phyloP scores from a whole-genome alignment of 2,329 filamentous ascomycete species.

The Alternaria burnsii region DNA sequence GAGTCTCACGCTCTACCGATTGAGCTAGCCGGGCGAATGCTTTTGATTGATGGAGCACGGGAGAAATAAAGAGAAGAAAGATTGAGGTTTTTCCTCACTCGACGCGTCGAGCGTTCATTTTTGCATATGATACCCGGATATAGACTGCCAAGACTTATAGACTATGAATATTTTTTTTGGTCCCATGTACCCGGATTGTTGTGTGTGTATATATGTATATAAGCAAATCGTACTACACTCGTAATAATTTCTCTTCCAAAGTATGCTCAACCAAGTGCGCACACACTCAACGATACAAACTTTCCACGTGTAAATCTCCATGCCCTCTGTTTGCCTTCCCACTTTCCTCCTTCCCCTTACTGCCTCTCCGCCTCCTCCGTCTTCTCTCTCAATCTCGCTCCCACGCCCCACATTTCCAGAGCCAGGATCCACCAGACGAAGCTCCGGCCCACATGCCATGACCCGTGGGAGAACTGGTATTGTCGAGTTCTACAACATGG shows the following conservation, averaged over 20 bases:
- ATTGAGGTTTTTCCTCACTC: no score
- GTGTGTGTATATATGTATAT: background rate
- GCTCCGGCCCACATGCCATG: background rate
- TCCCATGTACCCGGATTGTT: background rate
- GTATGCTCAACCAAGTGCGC: background rate
- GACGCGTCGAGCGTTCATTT: no score
- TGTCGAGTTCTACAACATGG: background rate
- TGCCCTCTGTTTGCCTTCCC: background rate
- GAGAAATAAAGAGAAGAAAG: no score
- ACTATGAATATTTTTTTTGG: background rate
- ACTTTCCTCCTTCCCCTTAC: background rate
- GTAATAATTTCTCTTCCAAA: no score
- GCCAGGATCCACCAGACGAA: background rate
- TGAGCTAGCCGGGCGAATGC: slow-evolving; percentile 36
- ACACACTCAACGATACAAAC: background rate
- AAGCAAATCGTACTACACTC: slow-evolving; percentile 1
- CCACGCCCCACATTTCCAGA: background rate
- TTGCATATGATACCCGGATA: slow-evolving; percentile 28
- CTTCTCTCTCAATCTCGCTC: background rate
- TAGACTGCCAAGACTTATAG: slow-evolving; percentile 7
- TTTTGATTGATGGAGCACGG: background rate
- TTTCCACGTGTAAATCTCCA: background rate
- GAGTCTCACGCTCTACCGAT: slow-evolving; percentile 55
- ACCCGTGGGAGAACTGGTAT: background rate
- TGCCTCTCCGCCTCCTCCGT: background rate